Base-by-base conservation (phyloP, 75 land plant genomes). In the Pseudotsuga menziesii region DNA sequence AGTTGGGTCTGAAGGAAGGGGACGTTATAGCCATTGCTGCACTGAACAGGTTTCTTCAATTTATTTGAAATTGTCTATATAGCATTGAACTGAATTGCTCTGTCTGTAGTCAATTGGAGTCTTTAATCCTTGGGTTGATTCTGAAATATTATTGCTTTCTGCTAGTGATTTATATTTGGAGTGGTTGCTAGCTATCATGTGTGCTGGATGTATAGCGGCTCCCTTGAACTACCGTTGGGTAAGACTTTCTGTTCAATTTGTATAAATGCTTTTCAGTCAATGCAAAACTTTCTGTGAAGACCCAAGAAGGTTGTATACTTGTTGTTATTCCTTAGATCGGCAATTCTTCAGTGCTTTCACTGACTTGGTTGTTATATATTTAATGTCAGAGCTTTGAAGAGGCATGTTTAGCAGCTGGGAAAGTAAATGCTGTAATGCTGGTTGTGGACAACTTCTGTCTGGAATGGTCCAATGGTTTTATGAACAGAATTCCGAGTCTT, bases 221-320 rank as follows among this genome's bases (percentile, higher is more conserved):
- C 97, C 99, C 57, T 88, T 96, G 22, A 94, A 96, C 67, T 87
- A 92, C 78, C 72, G 99, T 78, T 96, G 99, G 99, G 97, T 96
- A 72, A 75, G 86, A 57, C 4, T 69, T 56, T 44, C 39, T 58
- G 48, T 73, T 55, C 4, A 39, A 69, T 41, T 32, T 69, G 52
- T 19, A 63, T 16, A 29, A 32, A 27, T 32, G 16, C 17, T 15
- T 63, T 29, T 29, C 32, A 35, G 32, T 29, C 39, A 32, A 64
- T 16, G 20, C 16, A 64, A 32, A 35, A 8, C n/a, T 25, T 48
- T 48, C 11, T 48, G 54, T 11, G 54, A 48, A 48, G 16, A 64
- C 69, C 14, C 69, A 64, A 19, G 16, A 64, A 64, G 4, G 5
- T 16, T 32, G 5, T 7, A 6, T 64, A 29, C 41, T 29, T 32